phyloP scores from a whole-genome alignment of 2,329 filamentous ascomycete genomes.

The Claviceps quebecensis region DNA sequence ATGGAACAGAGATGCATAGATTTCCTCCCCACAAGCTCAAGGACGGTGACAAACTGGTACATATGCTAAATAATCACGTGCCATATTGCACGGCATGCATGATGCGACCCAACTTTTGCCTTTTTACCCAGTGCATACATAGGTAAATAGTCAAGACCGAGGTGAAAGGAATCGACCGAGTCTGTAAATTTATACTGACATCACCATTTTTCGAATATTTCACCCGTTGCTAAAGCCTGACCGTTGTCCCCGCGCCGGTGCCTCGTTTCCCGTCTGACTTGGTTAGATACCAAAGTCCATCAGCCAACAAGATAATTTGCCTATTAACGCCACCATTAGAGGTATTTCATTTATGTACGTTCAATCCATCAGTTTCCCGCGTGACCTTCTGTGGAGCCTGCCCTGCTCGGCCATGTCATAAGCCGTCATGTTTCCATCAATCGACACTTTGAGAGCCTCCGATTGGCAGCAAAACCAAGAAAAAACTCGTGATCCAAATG shows the following conservation, averaged over 20 bases:
- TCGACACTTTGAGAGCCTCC: neutral
- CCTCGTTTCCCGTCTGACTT: neutral
- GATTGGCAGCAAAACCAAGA: neutral
- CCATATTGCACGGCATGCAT: too few species aligned
- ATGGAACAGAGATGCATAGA: too few species aligned
- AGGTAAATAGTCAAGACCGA: too few species aligned
- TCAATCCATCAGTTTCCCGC: neutral
- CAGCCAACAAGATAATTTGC: neutral
- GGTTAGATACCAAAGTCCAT: neutral
- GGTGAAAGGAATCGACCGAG: too few species aligned
- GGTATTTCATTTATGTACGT: conserved; percentile 3
- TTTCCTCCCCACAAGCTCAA: too few species aligned
- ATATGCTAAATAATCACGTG: neutral
- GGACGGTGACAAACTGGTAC: too few species aligned
- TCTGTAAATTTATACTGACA: too few species aligned
- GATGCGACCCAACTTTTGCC: too few species aligned
- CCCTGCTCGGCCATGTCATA: neutral
- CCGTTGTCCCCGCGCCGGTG: neutral
- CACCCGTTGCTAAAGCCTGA: neutral
- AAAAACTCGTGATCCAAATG: neutral
- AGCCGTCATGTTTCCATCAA: neutral
- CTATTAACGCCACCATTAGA: conserved; percentile 4
- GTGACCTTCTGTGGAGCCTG: neutral
- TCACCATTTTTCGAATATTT: too few species aligned
- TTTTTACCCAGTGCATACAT: too few species aligned